Evolutionary conservation across 78 protist genomes (phyloP).

Genomic region (Protostelium mycophagum): DNA sequence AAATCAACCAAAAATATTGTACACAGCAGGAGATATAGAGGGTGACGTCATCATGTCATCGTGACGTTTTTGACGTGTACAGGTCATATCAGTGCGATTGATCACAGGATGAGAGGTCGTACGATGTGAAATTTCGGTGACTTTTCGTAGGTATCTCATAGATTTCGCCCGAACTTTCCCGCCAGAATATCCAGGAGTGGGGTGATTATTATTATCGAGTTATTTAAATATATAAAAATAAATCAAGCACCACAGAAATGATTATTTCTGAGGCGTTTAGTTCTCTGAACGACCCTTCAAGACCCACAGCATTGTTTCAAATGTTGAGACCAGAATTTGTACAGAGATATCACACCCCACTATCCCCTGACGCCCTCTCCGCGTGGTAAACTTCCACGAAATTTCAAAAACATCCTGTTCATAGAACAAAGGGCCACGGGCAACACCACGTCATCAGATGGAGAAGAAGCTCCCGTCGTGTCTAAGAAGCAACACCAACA

Average conservation of each 20-base stretch:
- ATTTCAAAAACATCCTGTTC: no score
- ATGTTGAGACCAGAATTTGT: constrained; percentile 36
- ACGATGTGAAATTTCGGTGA: neutral
- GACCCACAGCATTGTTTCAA: neutral
- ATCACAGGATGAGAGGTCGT: neutral
- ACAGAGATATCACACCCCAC: constrained; percentile 19
- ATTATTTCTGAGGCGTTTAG: no score
- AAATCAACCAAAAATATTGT: constrained; percentile 16
- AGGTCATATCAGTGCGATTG: neutral
- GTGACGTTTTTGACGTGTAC: neutral
- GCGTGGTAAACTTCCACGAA: constrained; percentile 22
- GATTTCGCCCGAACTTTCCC: constrained; percentile 67
- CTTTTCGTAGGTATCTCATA: constrained; percentile 16
- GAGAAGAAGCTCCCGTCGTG: neutral
- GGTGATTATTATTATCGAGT: constrained; percentile 16
- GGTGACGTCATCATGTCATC: constrained; percentile 3
- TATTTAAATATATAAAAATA: constrained; percentile 15
- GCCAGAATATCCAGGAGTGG: constrained; percentile 34
- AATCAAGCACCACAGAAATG: neutral
- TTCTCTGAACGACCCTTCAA: neutral
- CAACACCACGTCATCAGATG: neutral
- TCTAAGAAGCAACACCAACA: neutral
- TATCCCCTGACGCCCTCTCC: constrained; percentile 36
- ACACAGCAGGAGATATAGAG: constrained; percentile 58
- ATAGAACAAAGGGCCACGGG: neutral